Evolutionary conservation across 2,329 filamentous ascomycete genomes (phyloP), one percentile per base, ranked within the genome.

Genomic region (Trichocomaceae sp.): DNA sequence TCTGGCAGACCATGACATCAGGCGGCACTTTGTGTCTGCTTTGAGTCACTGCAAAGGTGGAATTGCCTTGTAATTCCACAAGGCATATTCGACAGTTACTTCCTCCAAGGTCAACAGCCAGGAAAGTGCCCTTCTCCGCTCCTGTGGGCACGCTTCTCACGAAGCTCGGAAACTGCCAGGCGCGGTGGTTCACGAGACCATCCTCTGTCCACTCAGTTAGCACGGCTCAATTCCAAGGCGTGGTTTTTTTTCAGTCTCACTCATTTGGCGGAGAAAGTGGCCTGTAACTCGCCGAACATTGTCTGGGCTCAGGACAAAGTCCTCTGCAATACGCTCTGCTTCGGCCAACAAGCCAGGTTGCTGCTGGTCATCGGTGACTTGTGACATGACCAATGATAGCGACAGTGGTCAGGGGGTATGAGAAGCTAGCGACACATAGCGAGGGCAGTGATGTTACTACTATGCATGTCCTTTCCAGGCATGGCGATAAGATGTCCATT

Each of bases 71-170:
- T 17, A 63, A 37, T 13, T 61, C 19, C 39, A 61, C 60, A n/a
- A 60, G 54, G 19, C 61, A 59, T 42, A 63, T 58, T 22, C 61
- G 54, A 46, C 59, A 63, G 37, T 63, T 63, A 20, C 56, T 62
- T 15, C 61, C 61, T 2, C 61, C 61, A 13, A 63, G 59, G 39
- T 63, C 61, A 15, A 63, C 58, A 2, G 60, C 61, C 4, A 63
- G 47, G 46, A 61, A 61, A 9, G 46, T 52, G 17, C 61, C 61
- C 33, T 49, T 59, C 47, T 62, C 61, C 9, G 41, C 19, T 9
- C 61, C 61, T 6, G 54, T 60, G 7, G 61, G 60, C 7, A 62
- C 52, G 9, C 45, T 58, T 46, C 20, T 53, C 7, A 62, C 49
- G 31, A 59, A 62, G 47, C 58, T 48, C 3, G 60, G 61, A 33